Conservation (phyloP, 345 rosid genomes). For the Eutrema japonicum region DNA sequence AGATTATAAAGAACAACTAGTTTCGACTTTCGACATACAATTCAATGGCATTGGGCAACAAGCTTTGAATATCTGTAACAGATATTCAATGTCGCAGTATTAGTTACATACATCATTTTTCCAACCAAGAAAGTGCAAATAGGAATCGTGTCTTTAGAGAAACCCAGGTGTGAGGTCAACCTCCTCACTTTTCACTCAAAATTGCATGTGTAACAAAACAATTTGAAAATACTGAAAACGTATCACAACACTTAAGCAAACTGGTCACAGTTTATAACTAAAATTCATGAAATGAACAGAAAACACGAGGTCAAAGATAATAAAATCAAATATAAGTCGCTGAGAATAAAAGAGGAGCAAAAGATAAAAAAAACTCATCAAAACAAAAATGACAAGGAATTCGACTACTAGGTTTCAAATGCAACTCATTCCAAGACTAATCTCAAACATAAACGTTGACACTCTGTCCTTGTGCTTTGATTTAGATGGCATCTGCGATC, state of each 20-base stretch:
- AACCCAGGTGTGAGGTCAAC: neutral
- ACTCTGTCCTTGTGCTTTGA: neutral
- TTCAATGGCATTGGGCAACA: no score
- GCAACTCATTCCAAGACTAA: constrained; percentile 37
- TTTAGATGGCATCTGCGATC: constrained; percentile 52
- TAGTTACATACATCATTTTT: no score
- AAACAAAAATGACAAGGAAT: constrained; percentile 35
- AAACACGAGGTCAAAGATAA: constrained; percentile 11
- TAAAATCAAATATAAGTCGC: constrained; percentile 22
- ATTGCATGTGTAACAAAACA: no score
- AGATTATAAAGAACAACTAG: no score
- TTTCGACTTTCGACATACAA: no score
- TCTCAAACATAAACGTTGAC: constrained; percentile 23
- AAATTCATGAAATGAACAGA: neutral
- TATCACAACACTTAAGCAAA: neutral
- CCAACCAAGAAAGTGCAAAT: no score
- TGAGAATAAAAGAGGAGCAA: neutral
- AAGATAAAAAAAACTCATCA: constrained; percentile 1
- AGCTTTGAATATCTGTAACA: no score
- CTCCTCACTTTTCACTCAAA: neutral
- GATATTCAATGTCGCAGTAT: no score
- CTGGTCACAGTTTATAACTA: neutral
- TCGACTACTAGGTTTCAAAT: constrained; percentile 20
- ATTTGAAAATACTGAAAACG: no score
- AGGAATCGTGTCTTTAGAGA: neutral